Percentiles rank a stretch among this genome's conserved stretches.
These are phyloP conservation scores for Eleusine indica DNA, from an alignment of 176 grass and related monocot species.

Conservation along the genomic window DNA sequence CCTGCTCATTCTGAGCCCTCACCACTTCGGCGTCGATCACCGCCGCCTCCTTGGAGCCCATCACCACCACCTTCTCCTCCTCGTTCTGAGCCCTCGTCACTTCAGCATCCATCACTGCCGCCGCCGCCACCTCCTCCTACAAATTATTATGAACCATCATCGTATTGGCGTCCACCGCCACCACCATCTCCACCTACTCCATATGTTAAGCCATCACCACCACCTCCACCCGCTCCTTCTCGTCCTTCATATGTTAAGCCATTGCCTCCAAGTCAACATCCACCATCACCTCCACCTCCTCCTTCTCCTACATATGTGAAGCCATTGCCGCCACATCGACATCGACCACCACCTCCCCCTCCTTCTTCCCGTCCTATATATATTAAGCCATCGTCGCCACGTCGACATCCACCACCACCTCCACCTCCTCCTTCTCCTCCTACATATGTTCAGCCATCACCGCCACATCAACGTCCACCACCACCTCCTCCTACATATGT, in stretches of 20 bases:
- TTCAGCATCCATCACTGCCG: not conserved
- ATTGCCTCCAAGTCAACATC: too few species aligned
- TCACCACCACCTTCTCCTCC: not conserved
- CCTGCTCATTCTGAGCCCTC: not conserved
- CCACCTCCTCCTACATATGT: not conserved
- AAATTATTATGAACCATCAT: not conserved
- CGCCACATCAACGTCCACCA: too few species aligned
- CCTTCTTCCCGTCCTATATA: not conserved
- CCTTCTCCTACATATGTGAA: not conserved
- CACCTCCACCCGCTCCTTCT: not conserved
- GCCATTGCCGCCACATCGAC: not conserved
- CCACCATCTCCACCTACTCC: too few species aligned
- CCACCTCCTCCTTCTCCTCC: not conserved
- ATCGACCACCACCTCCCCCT: not conserved
- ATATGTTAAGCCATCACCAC: not conserved
- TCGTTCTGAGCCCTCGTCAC: not conserved
- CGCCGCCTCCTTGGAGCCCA: not conserved
- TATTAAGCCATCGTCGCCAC: too few species aligned
- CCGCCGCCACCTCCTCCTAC: too few species aligned
- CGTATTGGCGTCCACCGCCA: not conserved
- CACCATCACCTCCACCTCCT: not conserved
- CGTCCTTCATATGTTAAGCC: too few species aligned
- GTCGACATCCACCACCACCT: not conserved
- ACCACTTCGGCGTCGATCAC: not conserved
- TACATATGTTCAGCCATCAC: too few species aligned